A percentile compares a stretch with the other conserved stretches of the same genome.
Evolutionary conservation across 1,284 basidiomycete genomes (phyloP).

Genomic region (Moesziomyces sp.): DNA sequence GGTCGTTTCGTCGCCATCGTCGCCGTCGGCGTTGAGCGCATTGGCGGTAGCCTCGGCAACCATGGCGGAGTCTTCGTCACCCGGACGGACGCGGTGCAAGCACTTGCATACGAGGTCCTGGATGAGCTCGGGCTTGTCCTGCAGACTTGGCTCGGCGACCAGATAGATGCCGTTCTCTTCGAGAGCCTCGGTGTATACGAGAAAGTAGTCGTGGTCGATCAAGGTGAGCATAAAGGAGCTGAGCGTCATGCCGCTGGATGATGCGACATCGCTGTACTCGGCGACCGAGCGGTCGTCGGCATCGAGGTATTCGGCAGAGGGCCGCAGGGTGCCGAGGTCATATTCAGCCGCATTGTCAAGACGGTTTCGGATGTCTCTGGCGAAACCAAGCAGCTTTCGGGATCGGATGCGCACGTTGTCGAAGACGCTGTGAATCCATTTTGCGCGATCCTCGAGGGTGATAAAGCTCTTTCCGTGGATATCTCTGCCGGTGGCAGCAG

Average conservation of each 20-base stretch:
- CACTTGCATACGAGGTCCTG: slow-evolving; percentile 86
- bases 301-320: slow-evolving; percentile 42
- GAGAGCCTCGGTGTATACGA: slow-evolving; percentile 89
- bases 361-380: slow-evolving; percentile 73
- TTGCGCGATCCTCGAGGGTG: slow-evolving; percentile 82
- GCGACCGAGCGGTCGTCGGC: slow-evolving; percentile 26
- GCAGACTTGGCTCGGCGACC: slow-evolving; percentile 84
- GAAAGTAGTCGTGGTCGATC: slow-evolving; percentile 88
- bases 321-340: slow-evolving; percentile 75
- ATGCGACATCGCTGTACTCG: slow-evolving; percentile 17
- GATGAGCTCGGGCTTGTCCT: slow-evolving; percentile 83
- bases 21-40: slow-evolving; percentile 40
- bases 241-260: slow-evolving; percentile 70
- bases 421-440: slow-evolving; percentile 92
- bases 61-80: slow-evolving; percentile 45
- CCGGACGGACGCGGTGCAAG: slow-evolving; percentile 67
- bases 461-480: slow-evolving; percentile 70
- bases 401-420: slow-evolving; percentile 92
- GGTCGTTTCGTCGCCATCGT: slow-evolving; percentile 31
- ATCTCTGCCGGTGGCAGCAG: slow-evolving; percentile 32
- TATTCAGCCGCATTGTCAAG: slow-evolving; percentile 98
- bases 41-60: slow-evolving; percentile 33
- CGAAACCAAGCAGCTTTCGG: slow-evolving; percentile 90
- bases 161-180: slow-evolving; percentile 95
- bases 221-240: slow-evolving; percentile 83